Evolutionary conservation across 2,329 filamentous ascomycete species (phyloP), one percentile per base, ranked within the genome.

Genomic region (Sphaerulina vaccinii): DNA sequence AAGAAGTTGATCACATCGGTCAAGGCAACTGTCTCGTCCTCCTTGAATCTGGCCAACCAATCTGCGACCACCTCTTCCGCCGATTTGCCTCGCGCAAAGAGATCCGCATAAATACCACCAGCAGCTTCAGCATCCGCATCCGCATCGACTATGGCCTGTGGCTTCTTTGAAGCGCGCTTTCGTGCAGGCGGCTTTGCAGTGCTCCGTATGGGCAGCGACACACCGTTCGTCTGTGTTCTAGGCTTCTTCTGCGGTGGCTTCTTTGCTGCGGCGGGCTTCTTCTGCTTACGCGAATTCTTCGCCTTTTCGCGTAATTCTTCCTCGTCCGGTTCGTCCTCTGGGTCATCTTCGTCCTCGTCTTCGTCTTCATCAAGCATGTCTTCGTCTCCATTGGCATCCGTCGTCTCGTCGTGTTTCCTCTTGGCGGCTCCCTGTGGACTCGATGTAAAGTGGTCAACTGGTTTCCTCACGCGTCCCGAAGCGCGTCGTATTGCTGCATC

Each of bases 1-100:
- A 84, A 75, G 49, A 85, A 80, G 63, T 84, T 85, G 65, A 85
- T 72, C 46, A 86, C 65, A 52, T 84, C 79, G 40, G 77, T 73
- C 61, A 85, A 69, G 5, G 79, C 81, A 32, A 69, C 68, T 18
- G 77, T 71, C 58, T 81, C 79, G 58, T 83, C 70, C 45, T 77
- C 71, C 46, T 80, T 73, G 67, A 84, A 85, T 38, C 71, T 68
- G 46, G 74, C 70, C 39, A 84, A 69, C 82, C 82, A 85, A 49
- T 77, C 71, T 29, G 78, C 76, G 10, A 79, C 79, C 23, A 80
- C 78, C 29, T 79, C 76, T 51, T 84, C 80, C 19, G 79, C 65
- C 33, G 74, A 75, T 57, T 78, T 75, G 44, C 72, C 76, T 56
- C 75, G 74, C 24, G 76, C 78, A 64, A 85, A 85, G 13, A 85